phyloP scores from a whole-genome alignment of 352 stramenopile species.

The Phytophthora capsici region DNA sequence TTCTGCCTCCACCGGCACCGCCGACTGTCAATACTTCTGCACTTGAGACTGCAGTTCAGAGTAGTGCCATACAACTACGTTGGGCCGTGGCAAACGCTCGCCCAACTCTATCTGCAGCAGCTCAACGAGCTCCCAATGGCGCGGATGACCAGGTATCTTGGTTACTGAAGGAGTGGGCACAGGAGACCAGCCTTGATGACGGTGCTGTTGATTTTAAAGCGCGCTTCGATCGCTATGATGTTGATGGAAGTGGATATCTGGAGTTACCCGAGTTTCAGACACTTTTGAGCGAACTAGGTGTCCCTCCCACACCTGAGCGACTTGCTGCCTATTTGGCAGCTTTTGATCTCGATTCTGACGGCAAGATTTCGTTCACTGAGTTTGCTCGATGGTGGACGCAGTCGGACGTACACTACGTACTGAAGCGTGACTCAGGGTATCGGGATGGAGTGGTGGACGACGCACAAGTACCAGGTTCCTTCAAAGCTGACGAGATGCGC shows the following conservation, averaged over 20 bases:
- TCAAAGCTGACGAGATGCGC: slow-evolving; percentile 50
- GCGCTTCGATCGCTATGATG: slow-evolving; percentile 80
- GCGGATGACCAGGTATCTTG: slow-evolving; percentile 66
- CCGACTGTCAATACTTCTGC: slow-evolving; percentile 39
- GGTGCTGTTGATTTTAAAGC: slow-evolving; percentile 72
- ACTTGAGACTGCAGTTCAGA: slow-evolving; percentile 34
- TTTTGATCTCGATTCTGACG: slow-evolving; percentile 84
- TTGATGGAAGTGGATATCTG: slow-evolving; percentile 73
- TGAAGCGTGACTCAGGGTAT: slow-evolving; percentile 70
- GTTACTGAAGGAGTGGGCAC: slow-evolving; percentile 86
- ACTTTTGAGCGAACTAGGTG: slow-evolving; percentile 86
- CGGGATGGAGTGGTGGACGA: slow-evolving; percentile 9
- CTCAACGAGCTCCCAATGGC: slow-evolving; percentile 49
- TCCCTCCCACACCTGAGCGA: slow-evolving; percentile 78
- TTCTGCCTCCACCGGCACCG: slow-evolving; percentile 71
- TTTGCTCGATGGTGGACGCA: slow-evolving; percentile 91
- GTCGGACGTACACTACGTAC: slow-evolving; percentile 79
- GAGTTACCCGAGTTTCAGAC: slow-evolving; percentile 88
- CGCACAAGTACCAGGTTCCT: neutral
- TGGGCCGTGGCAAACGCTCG: slow-evolving; percentile 54
- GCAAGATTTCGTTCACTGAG: slow-evolving; percentile 86
- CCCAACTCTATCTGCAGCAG: slow-evolving; percentile 58
- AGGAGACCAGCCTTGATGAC: slow-evolving; percentile 81
- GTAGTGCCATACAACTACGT: slow-evolving; percentile 52
- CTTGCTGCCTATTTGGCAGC: slow-evolving; percentile 84